These are phyloP conservation scores for Naganishia vaughanmartiniae DNA, from an alignment of 768 basidiomycete genomes.

Conservation along the genomic window DNA sequence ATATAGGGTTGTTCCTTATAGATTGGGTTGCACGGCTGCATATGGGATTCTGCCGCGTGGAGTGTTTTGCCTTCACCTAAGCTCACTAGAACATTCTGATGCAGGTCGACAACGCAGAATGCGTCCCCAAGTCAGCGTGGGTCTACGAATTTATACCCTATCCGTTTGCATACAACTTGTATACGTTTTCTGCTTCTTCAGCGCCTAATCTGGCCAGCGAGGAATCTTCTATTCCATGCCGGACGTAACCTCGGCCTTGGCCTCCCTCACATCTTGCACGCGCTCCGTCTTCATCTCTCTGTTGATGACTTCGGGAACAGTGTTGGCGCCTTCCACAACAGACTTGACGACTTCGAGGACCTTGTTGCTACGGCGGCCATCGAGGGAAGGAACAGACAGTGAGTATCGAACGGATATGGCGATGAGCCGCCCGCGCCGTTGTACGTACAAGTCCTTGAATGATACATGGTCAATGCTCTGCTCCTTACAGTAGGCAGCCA, in stretches of 20 bases:
- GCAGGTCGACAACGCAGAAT: too few species aligned
- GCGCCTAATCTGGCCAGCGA: background rate
- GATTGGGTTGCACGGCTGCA: too few species aligned
- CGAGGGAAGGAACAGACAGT: background rate
- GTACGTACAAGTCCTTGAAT: conserved; percentile 62
- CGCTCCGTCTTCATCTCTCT: conserved; percentile 33
- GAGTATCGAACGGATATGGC: background rate
- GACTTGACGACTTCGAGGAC: conserved; percentile 58
- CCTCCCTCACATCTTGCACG: conserved; percentile 20
- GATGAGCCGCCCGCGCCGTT: background rate
- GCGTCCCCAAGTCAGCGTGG: background rate
- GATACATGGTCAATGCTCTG: conserved; percentile 75
- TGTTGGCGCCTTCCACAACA: conserved; percentile 70
- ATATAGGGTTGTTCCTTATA: too few species aligned
- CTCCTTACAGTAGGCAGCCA: conserved; percentile 74
- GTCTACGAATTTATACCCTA: background rate
- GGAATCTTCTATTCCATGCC: background rate
- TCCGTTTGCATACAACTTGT: conserved; percentile 1
- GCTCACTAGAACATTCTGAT: too few species aligned
- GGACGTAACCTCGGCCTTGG: conserved; percentile 24
- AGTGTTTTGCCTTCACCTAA: too few species aligned
- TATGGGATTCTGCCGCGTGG: too few species aligned
- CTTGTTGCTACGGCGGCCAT: conserved; percentile 37
- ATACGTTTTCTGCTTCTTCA: background rate
- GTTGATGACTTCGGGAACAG: conserved; percentile 58